Base-by-base conservation (phyloP, 2,329 filamentous ascomycete species). In the Penicillium sclerotigenum region DNA sequence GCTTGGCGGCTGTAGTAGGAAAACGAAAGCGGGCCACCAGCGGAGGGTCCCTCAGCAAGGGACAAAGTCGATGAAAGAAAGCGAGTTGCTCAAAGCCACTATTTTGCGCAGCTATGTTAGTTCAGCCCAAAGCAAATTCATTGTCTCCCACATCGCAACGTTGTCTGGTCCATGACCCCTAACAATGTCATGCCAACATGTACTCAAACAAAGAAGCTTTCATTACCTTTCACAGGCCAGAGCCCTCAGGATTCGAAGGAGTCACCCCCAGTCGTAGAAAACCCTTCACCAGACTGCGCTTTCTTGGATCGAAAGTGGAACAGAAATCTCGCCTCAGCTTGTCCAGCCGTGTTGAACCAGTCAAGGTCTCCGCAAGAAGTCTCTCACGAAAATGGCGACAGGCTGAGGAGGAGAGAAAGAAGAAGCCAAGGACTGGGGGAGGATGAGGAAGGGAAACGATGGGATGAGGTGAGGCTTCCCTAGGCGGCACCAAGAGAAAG, bases 1-100 rank as follows among this genome's bases (percentile, higher is more conserved):
- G 80, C 71, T 85, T 87, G 82, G 71, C 83, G 83, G 75, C 75
- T 64, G 61, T 64, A 62, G 18, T 57, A 49, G 60, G 54, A 43
- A 59, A 64, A 59, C 45, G 61, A 59, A 52, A 58, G 51, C 43
- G 37, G 41, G 40, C 36, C 49, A 43, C 51, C 36, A 49, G 48
- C 29, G 18, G 33, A 59, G 49, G 31, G 26, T n/a, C 37, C n/a
- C 52, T 53, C 42, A 59, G 60, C 59, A 58, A 59, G 57, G 64
- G 63, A 61, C 61, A 22, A 24, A 2, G 22, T n/a, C 22, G n/a
- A 29, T 28, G 20, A 18, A 20, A 31, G 16, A 29, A 36, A 26
- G 31, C 59, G 60, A 61, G 61, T 57, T 64, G 62, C 61, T 65
- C 60, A 60, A 53, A 63, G 62, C 68, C 67, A 71, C 71, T 72